These are phyloP conservation scores for Debaryomyces coudertii DNA, from an alignment of 1,139 yeast species.

Conservation along the genomic window DNA sequence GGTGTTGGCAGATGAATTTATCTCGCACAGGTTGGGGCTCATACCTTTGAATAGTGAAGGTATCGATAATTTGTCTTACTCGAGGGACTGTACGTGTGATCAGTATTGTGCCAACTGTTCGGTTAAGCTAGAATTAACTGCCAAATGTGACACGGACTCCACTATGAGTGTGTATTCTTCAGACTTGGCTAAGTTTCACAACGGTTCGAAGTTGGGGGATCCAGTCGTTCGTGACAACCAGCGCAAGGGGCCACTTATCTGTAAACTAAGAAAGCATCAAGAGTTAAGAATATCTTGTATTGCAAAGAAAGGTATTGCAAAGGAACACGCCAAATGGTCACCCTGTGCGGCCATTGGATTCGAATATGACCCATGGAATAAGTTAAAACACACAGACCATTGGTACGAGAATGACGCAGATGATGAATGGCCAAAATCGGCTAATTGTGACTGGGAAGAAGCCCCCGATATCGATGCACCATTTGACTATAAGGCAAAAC, in stretches of 20 bases:
- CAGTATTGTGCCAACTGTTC: conserved; percentile 96
- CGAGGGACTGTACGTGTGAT: conserved; percentile 97
- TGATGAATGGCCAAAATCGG: conserved; percentile 89
- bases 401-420: conserved; percentile 94
- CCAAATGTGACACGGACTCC: conserved; percentile 84
- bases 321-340: conserved; percentile 98
- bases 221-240: conserved; percentile 83
- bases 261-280: conserved; percentile 92
- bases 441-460: conserved; percentile 94
- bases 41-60: conserved; percentile 86
- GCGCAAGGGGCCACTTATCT: conserved; percentile 81
- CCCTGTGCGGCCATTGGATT: conserved; percentile 97
- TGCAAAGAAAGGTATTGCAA: conserved; percentile 97
- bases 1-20: conserved; percentile 94
- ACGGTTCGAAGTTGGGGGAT: conserved; percentile 63
- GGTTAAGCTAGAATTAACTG: conserved; percentile 82
- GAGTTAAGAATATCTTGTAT: conserved; percentile 87
- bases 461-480: conserved; percentile 87
- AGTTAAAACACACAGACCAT: conserved; percentile 89
- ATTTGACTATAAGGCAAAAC: conserved; percentile 84
- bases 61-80: conserved; percentile 76
- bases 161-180: conserved; percentile 90
- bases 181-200: conserved; percentile 65
- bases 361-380: conserved; percentile 99
- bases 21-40: conserved; percentile 89